Conservation (phyloP, 768 basidiomycete genomes). For the Mycena amicta region DNA sequence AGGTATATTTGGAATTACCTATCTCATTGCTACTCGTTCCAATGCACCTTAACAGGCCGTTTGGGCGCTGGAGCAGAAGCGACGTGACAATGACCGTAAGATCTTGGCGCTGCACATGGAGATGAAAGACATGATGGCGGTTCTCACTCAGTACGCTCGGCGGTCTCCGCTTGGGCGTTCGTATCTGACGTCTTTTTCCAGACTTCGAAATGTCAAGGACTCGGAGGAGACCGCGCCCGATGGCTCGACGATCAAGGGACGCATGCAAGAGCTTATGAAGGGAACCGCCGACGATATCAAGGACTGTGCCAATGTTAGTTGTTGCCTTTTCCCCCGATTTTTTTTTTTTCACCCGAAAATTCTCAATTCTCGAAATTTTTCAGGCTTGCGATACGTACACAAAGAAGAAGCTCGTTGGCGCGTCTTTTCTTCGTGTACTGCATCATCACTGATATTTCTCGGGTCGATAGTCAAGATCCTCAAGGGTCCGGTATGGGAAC, state of each 20-base stretch:
- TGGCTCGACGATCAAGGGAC: conserved; percentile 26
- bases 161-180: too few relatives aligned
- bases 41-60: conserved; percentile 32
- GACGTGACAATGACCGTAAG: conserved; percentile 43
- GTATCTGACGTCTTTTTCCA: too few relatives aligned
- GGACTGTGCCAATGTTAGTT: conserved; percentile 29
- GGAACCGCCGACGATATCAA: conserved; percentile 34
- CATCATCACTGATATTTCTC: not conserved
- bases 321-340: not conserved
- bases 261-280: conserved; percentile 29
- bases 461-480: conserved; percentile 31
- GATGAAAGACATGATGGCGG: conserved; percentile 43
- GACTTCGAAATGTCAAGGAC: conserved; percentile 24
- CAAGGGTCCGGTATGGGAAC: conserved; percentile 32
- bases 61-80: conserved; percentile 39
- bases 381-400: conserved; percentile 35
- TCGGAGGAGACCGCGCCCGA: conserved; percentile 26
- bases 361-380: not conserved
- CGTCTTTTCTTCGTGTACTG: conserved; percentile 1
- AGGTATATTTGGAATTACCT: conserved; percentile 7
- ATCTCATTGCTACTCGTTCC: conserved; percentile 29
- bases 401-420: conserved; percentile 34
- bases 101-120: conserved; percentile 36
- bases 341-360: too few relatives aligned
- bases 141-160: conserved; percentile 33